Evolutionary conservation across 2,329 filamentous ascomycete species (phyloP).

Genomic region (Clonostachys rosea): DNA sequence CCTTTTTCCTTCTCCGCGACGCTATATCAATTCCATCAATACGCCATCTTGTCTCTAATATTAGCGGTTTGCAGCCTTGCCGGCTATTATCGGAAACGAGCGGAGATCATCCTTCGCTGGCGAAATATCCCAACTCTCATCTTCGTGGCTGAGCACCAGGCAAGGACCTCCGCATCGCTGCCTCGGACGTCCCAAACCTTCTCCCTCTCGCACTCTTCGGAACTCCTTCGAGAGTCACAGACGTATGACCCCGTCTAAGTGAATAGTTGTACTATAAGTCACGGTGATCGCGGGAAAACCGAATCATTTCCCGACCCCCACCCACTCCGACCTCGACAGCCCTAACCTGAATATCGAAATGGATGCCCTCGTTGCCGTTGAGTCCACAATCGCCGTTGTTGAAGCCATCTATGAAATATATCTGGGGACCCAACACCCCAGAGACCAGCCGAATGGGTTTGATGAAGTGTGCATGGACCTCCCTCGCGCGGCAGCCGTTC

Average conservation of each 20-base stretch:
- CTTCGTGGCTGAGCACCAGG: background rate
- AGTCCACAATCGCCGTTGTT: too few species aligned
- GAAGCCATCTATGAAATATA: too few species aligned
- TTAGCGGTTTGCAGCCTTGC: background rate
- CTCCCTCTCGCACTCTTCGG: background rate
- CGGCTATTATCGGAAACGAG: background rate
- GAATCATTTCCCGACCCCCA: background rate
- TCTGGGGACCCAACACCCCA: too few species aligned
- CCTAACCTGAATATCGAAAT: too few species aligned
- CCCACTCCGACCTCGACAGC: background rate
- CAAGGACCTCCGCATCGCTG: background rate
- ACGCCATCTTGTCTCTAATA: background rate
- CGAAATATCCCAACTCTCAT: background rate
- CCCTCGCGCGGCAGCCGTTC: too few species aligned
- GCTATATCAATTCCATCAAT: background rate
- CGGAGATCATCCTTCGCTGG: background rate
- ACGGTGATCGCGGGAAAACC: background rate
- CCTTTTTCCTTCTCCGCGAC: background rate
- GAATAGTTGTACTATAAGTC: background rate
- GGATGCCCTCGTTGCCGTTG: too few species aligned
- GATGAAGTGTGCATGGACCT: too few species aligned
- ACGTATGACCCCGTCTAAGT: background rate
- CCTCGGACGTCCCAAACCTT: background rate
- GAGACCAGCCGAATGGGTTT: too few species aligned
- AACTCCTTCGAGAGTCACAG: background rate